phyloP scores from a whole-genome alignment of 2,329 filamentous ascomycete genomes.

The Alternaria viburni region DNA sequence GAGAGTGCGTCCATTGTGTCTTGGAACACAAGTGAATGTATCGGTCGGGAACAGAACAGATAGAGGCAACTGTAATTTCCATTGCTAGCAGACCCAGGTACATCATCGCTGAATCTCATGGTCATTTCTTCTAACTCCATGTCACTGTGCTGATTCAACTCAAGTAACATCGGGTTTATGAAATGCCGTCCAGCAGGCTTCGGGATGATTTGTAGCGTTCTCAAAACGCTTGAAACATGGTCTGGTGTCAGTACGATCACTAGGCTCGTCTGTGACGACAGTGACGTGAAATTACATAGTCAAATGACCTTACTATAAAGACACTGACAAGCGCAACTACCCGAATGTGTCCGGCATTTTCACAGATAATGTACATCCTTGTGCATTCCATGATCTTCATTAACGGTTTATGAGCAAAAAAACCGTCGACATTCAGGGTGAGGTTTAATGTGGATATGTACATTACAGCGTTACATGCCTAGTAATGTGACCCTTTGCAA shows the following conservation, averaged over 20 bases:
- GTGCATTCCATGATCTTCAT: background rate
- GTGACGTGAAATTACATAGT: no score
- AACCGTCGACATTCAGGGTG: background rate
- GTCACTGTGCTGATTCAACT: background rate
- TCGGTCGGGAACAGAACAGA: background rate
- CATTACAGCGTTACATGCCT: background rate
- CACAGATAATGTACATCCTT: background rate
- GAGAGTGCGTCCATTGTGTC: background rate
- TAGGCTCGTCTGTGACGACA: background rate
- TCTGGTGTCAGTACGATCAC: background rate
- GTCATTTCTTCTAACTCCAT: background rate
- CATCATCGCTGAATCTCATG: background rate
- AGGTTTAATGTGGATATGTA: background rate
- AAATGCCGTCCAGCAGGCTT: background rate
- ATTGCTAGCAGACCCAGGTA: background rate
- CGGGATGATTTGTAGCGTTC: background rate
- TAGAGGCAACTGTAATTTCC: background rate
- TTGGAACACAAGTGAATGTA: background rate
- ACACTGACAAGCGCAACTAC: background rate
- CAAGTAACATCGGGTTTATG: background rate
- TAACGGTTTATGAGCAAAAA: background rate
- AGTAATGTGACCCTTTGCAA: background rate
- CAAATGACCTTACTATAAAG: background rate
- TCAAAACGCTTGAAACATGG: background rate
- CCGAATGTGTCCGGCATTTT: background rate